Evolutionary conservation across 1,284 basidiomycete genomes (phyloP), one percentile per base, ranked within the genome.

Genomic region (Cystobasidium sp.): DNA sequence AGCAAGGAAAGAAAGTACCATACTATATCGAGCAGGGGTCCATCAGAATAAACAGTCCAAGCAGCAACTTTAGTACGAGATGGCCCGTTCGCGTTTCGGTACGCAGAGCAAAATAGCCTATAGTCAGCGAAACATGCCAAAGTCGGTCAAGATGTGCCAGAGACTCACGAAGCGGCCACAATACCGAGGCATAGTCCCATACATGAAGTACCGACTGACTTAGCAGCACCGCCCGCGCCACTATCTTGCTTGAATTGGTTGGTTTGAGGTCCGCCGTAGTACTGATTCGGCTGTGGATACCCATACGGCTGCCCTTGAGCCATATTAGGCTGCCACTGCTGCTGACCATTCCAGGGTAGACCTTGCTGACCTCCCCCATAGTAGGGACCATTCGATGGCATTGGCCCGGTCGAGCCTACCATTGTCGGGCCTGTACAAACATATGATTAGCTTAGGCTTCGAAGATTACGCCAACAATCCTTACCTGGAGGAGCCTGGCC

Each of bases 341-440:
- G 31, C 31, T 31, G 31, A 7, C 56, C 56, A 43, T 59, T 41
- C 39, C 39, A 41, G 12, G 56, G 39, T n/a, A 9, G 37, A 9
- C 56, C 56, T 7, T 31, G 56, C 7, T 18, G 37, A 12, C 37
- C 39, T 41, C 22, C 56, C 9, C 56, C 56, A 39, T 41, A 59
- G 18, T 59, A 59, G 56, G 37, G 37, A 18, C 37, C 56, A 41
- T 59, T 59, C 20, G 56, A 59, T 18, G 56, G 56, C 31, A 31
- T 31, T 41, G 56, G 37, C n/a, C 56, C 56, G 20, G 37, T 41
- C 20, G 56, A 59, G 56, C 56, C 56, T 59, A 59, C 56, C 56
- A 59, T 59, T 31, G 39, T n/a, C 9, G 56, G 56, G 9, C 56
- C 56, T 59, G 56, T 18, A 59, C 14, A 18, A n/a, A 14, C 22